These are phyloP conservation scores for Chaetomium globosum DNA, from an alignment of 2,329 filamentous ascomycete genomes.

Conservation along the genomic window DNA sequence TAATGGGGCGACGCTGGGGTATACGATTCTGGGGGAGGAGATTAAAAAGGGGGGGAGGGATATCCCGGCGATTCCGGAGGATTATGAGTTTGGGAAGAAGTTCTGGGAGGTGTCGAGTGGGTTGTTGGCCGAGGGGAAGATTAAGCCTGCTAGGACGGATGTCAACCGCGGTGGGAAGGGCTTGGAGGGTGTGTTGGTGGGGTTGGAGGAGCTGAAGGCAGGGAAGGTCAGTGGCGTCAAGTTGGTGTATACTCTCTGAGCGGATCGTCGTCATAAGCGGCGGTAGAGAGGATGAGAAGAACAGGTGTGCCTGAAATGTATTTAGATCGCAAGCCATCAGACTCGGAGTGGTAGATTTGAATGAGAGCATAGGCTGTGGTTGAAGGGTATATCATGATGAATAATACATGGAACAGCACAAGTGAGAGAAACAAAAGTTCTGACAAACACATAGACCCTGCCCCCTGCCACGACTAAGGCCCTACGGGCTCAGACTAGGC, in stretches of 20 bases:
- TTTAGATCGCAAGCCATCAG: background rate
- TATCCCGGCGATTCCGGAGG: conserved; percentile 36
- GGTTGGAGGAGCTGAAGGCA: conserved; percentile 40
- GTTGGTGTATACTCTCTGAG: conserved; percentile 42
- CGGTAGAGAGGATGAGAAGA: background rate
- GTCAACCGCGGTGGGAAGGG: conserved; percentile 39
- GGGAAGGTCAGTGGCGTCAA: conserved; percentile 46
- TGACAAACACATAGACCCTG: background rate
- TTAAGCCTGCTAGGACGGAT: conserved; percentile 42
- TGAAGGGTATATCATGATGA: conserved; percentile 13
- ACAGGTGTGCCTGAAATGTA: background rate
- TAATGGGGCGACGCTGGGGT: conserved; percentile 42
- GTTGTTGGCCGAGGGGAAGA: conserved; percentile 42
- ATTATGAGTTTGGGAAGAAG: conserved; percentile 42
- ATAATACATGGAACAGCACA: background rate
- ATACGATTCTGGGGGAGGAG: conserved; percentile 46
- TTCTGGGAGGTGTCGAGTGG: conserved; percentile 42
- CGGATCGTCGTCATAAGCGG: background rate
- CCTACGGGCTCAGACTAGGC: background rate
- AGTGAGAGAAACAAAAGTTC: background rate
- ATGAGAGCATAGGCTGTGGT: background rate
- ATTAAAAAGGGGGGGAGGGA: conserved; percentile 37
- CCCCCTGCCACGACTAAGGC: background rate
- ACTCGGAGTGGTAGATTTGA: background rate
- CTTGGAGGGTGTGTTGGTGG: conserved; percentile 40